Percentiles rank a stretch among this genome's conserved stretches.
Conservation (phyloP, 345 rosid genomes). For the Tarenaya hassleriana region DNA sequence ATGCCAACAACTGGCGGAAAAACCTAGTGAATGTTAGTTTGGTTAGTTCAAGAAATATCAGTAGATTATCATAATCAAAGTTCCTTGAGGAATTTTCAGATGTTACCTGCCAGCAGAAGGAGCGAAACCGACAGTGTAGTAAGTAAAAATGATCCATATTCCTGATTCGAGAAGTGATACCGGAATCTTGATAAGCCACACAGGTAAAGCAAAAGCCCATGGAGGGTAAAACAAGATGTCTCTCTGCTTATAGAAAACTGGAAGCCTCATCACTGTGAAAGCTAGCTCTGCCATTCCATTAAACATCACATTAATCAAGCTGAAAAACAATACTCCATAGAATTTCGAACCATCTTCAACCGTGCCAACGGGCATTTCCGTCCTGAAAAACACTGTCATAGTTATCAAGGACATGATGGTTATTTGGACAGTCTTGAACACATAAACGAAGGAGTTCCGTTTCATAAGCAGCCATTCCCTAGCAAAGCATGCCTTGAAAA, state of each 20-base stretch:
- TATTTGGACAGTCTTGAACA: conserved; percentile 55
- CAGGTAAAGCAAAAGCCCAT: conserved; percentile 66
- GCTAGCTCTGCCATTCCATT: conserved; percentile 63
- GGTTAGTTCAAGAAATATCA: conserved; percentile 19
- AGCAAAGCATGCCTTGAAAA: conserved; percentile 58
- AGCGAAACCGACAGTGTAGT: conserved; percentile 63
- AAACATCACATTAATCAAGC: conserved; percentile 53
- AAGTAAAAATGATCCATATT: conserved; percentile 55
- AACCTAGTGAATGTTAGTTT: conserved; percentile 39
- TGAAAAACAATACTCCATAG: conserved; percentile 54
- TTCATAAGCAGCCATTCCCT: conserved; percentile 75
- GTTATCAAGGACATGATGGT: conserved; percentile 46
- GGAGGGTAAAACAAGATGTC: conserved; percentile 60
- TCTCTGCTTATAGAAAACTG: conserved; percentile 68
- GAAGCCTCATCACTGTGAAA: conserved; percentile 53
- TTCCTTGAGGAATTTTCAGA: background rate
- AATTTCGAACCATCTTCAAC: conserved; percentile 40
- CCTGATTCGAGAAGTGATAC: conserved; percentile 54
- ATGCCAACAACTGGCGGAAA: conserved; percentile 65
- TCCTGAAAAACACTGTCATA: conserved; percentile 48
- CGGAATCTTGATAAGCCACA: conserved; percentile 57
- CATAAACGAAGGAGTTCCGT: conserved; percentile 46
- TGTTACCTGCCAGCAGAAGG: conserved; percentile 55
- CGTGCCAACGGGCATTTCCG: conserved; percentile 46
- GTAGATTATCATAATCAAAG: conserved; percentile 1